Base-by-base conservation (phyloP, 2,329 filamentous ascomycete species). In the Colletotrichum spaethianum region DNA sequence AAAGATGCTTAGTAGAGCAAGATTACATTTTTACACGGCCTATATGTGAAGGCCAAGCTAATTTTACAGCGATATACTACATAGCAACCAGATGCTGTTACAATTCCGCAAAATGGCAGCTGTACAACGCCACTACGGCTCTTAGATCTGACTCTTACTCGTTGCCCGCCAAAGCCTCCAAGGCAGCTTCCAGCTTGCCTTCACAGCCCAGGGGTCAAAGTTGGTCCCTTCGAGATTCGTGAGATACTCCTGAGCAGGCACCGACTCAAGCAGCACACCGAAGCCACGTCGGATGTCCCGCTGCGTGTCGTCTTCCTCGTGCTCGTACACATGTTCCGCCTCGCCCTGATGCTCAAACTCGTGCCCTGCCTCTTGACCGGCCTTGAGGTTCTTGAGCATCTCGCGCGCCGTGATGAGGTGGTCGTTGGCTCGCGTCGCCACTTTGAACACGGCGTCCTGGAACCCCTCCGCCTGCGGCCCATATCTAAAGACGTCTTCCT, bases 341-440 rank as follows among this genome's bases (percentile, higher is more conserved):
- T 98, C 94, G 38, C 91, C 90, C 73, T 93, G 88, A 78, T 98
- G 94, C 82, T 98, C 96, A 80, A 96, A 98, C 6, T 94, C 94
- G 80, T 98, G 96, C 0, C 93, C 94, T 0, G 94, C 90, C 60
- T 91, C 91, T 76, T 93, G 84, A 1, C 95, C 94, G 4, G 90
- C 91, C 65, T 90, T 90, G 26, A 98, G 84, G 77, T 93, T 94
- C 78, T 91, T 92, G 72, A 98, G 82, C 95, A 99, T 98, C 80
- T 98, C 94, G 71, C 95, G 88, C 2, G 93, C 96, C 0, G 96
- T 98, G 76, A 98, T 97, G 42, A 99, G 86, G 82, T 99, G 96
- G 80, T 99, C 96, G 78, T 97, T 97, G 8, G 96, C 96, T 46
- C 96, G 90, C 0, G 96, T 99, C 0, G 96, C 96, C 18, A 99